Conservation (phyloP, 2,329 filamentous ascomycete species). For the Orbilia javanica region DNA sequence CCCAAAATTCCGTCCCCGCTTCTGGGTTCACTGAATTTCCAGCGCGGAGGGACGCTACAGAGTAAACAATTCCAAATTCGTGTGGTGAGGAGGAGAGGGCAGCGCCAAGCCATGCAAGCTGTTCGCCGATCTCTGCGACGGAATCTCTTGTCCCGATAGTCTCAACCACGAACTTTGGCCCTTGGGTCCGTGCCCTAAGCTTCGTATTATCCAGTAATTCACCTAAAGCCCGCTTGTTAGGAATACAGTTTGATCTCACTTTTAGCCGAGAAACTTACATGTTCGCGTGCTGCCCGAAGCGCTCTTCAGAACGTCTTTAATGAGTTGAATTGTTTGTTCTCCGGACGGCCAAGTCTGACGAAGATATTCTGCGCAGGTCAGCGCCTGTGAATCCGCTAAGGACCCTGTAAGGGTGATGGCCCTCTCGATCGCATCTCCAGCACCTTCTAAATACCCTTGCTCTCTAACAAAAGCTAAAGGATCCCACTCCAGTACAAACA, state of each 20-base stretch:
- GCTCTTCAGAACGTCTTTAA: slow-evolving; percentile 30
- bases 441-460: slow-evolving; percentile 29
- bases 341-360: slow-evolving; percentile 59
- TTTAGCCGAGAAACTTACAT: not conserved
- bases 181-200: slow-evolving; percentile 1
- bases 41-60: slow-evolving; percentile 40
- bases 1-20: too few species aligned
- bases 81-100: slow-evolving; percentile 62
- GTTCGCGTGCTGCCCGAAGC: not conserved
- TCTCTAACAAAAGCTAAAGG: slow-evolving; percentile 11
- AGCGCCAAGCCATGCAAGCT: slow-evolving; percentile 64
- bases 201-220: slow-evolving; percentile 11
- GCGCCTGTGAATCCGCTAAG: slow-evolving; percentile 59
- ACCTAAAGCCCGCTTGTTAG: not conserved
- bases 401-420: slow-evolving; percentile 61
- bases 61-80: slow-evolving; percentile 49
- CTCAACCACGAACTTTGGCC: slow-evolving; percentile 20
- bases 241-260: not conserved
- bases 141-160: slow-evolving; percentile 32
- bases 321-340: slow-evolving; percentile 30
- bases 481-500: slow-evolving; percentile 34
- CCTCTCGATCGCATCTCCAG: slow-evolving; percentile 28
- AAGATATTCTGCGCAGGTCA: slow-evolving; percentile 61
- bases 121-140: slow-evolving; percentile 64
- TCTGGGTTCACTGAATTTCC: not conserved